phyloP scores from a whole-genome alignment of 2,329 filamentous ascomycete species.

The Aspergillus glaucus region DNA sequence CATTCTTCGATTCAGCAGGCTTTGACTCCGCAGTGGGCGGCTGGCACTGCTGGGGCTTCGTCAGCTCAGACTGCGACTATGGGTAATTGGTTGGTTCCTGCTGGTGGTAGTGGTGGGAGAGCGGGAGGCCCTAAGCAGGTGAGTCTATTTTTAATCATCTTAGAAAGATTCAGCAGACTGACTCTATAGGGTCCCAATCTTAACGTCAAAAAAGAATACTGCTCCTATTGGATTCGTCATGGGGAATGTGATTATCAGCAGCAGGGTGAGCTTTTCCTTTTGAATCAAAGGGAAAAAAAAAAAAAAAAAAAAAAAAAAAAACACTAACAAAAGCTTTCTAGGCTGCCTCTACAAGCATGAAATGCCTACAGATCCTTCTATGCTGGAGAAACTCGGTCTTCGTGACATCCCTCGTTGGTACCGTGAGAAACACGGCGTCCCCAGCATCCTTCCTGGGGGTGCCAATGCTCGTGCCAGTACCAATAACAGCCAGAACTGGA shows the following conservation, averaged over 20 bases:
- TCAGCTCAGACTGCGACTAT: background rate
- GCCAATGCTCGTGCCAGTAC: constrained; percentile 9
- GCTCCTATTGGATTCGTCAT: constrained; percentile 83
- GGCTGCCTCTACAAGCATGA: constrained; percentile 84
- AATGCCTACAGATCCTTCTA: constrained; percentile 66
- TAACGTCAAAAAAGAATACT: constrained; percentile 62
- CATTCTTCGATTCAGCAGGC: constrained; percentile 16
- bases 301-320: background rate
- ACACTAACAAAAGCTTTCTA: constrained; percentile 7
- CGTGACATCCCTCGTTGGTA: constrained; percentile 52
- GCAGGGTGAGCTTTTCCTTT: constrained; percentile 45
- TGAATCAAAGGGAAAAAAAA: background rate
- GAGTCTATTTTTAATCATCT: constrained; percentile 5
- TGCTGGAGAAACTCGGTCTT: constrained; percentile 65
- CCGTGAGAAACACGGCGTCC: constrained; percentile 39
- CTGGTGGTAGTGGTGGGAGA: constrained; percentile 6
- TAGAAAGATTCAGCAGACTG: background rate
- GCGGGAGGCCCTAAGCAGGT: constrained; percentile 15
- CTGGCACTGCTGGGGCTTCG: constrained; percentile 9
- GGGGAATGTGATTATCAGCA: constrained; percentile 80
- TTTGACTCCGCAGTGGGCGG: constrained; percentile 11
- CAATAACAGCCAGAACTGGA: constrained; percentile 7
- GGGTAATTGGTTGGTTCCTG: background rate
- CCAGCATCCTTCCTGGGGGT: constrained; percentile 21
- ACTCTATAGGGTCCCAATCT: constrained; percentile 9